Conservation (phyloP, 179 eudicot species). For the Spinacia oleracea region DNA sequence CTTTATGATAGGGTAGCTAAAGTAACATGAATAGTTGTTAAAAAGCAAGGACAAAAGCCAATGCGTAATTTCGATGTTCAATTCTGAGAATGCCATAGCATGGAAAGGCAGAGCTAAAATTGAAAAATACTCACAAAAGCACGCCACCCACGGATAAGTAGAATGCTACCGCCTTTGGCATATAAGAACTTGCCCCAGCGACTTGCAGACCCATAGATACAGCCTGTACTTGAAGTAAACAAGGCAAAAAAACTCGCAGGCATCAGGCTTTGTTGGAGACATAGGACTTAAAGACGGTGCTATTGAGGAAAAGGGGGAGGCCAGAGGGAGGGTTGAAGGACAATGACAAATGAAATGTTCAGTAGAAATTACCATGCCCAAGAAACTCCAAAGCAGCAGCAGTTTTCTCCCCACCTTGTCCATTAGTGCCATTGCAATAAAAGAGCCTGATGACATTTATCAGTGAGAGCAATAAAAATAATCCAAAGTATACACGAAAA, state of each 20-base stretch:
- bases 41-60: neutral
- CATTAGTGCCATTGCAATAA: conserved; percentile 78
- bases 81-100: neutral
- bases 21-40: neutral
- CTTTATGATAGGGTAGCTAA: neutral
- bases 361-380: conserved; percentile 72
- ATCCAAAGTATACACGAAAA: neutral
- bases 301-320: neutral
- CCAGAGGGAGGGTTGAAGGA: neutral
- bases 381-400: conserved; percentile 82
- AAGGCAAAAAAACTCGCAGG: neutral
- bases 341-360: conserved; percentile 10
- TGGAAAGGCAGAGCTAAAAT: neutral
- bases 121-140: conserved; percentile 61
- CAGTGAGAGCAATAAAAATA: neutral
- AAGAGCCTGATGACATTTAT: conserved; percentile 56
- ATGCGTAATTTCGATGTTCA: neutral
- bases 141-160: conserved; percentile 81
- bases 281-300: neutral
- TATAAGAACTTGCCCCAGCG: conserved; percentile 52
- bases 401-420: conserved; percentile 87
- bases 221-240: conserved; percentile 41
- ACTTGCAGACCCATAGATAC: conserved; percentile 75
- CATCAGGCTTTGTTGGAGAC: neutral
- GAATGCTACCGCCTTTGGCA: conserved; percentile 45